A percentile compares a stretch with the other conserved stretches of the same genome.
These are phyloP conservation scores for Aegilops bicornis DNA, from an alignment of 176 grass and related monocot species.

Conservation along the genomic window DNA sequence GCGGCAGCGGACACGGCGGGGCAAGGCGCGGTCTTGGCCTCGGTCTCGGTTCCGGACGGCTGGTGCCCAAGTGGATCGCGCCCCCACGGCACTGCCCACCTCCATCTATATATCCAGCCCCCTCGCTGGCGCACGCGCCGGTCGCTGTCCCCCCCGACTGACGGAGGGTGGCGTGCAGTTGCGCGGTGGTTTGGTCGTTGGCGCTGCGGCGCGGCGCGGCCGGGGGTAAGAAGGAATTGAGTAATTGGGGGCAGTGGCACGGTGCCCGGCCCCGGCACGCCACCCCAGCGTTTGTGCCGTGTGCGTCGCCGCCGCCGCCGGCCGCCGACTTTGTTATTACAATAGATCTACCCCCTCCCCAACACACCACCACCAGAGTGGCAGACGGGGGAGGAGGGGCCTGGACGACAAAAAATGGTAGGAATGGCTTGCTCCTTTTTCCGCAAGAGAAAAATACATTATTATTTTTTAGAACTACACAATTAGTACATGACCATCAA, in stretches of 20 bases:
- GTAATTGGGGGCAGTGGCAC: not conserved
- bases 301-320: not conserved
- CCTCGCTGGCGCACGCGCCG: not conserved
- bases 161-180: not conserved
- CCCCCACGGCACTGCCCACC: conserved; percentile 9
- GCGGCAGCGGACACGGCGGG: conserved; percentile 35
- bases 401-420: too few relatives aligned
- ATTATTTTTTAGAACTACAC: too few relatives aligned
- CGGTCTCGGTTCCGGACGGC: not conserved
- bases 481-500: too few relatives aligned
- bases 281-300: not conserved
- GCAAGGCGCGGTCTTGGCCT: not conserved
- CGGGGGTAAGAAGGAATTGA: not conserved
- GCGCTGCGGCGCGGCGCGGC: not conserved
- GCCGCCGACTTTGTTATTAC: not conserved
- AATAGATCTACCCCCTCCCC: too few relatives aligned
- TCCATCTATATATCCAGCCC: conserved; percentile 5
- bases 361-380: too few relatives aligned
- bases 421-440: too few relatives aligned
- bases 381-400: too few relatives aligned
- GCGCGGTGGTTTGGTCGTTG: not conserved
- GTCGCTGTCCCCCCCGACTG: not conserved
- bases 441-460: too few relatives aligned
- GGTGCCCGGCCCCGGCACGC: not conserved
- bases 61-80: conserved; percentile 6